These are phyloP conservation scores for Spergularia bocconei DNA, from an alignment of 148 eudicot genomes.

Conservation along the genomic window DNA sequence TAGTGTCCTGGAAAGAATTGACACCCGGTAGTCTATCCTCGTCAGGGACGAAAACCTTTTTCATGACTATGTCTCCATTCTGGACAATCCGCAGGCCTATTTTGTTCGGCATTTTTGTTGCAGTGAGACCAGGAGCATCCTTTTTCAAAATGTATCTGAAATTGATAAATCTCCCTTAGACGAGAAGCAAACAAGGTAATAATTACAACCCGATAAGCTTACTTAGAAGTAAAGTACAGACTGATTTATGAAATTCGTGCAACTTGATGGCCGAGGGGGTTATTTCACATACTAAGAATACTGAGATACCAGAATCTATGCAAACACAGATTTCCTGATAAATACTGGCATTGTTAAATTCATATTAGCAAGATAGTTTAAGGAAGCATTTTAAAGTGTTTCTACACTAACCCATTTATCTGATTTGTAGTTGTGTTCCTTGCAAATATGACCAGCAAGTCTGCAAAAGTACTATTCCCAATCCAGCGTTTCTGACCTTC, in stretches of 20 bases:
- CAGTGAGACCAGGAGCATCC: conserved; percentile 75
- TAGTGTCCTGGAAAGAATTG: conserved; percentile 87
- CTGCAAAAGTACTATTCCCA: conserved; percentile 95
- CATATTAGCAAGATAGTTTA: neutral
- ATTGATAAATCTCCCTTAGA: conserved; percentile 4
- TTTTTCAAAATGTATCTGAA: conserved; percentile 73
- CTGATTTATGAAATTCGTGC: neutral
- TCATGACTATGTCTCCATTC: conserved; percentile 81
- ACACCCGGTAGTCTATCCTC: conserved; percentile 82
- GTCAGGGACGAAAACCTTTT: conserved; percentile 80
- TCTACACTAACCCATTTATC: conserved; percentile 69
- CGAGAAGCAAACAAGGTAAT: neutral
- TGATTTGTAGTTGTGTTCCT: conserved; percentile 70
- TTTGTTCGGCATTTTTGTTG: conserved; percentile 82
- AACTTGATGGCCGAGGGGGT: neutral
- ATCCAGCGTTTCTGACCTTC: conserved; percentile 99
- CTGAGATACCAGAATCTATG: neutral
- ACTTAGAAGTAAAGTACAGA: neutral
- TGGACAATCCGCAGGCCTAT: conserved; percentile 91
- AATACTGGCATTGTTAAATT: too few relatives aligned
- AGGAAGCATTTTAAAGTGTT: neutral
- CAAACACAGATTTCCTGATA: neutral
- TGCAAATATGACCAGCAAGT: conserved; percentile 80
- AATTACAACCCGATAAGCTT: neutral
- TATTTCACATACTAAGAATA: neutral